A percentile compares a stretch with the other conserved stretches of the same genome.
phyloP scores from a whole-genome alignment of 306 rosid species.

The Sicyos edulis region DNA sequence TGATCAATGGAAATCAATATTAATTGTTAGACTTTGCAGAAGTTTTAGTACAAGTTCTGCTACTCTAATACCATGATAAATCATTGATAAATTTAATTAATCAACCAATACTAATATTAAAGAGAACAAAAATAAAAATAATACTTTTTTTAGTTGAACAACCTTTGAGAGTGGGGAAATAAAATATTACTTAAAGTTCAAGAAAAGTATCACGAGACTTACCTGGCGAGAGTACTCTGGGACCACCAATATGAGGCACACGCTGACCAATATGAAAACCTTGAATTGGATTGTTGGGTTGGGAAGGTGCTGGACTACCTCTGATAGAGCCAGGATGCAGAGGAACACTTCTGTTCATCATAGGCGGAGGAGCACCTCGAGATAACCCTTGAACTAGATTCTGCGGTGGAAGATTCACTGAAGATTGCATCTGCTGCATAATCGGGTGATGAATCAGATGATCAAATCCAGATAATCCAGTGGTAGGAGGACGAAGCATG shows the following conservation, averaged over 20 bases:
- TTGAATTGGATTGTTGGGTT: constrained; percentile 47
- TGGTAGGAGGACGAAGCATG: constrained; percentile 60
- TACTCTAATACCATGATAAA: too few species aligned
- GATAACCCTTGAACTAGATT: constrained; percentile 62
- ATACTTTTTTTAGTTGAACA: neutral
- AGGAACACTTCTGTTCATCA: constrained; percentile 30
- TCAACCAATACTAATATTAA: neutral
- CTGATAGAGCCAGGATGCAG: constrained; percentile 43
- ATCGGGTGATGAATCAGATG: constrained; percentile 57
- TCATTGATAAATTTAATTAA: too few species aligned
- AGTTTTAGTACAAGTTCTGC: too few species aligned
- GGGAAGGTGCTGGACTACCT: constrained; percentile 32
- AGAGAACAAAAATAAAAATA: neutral
- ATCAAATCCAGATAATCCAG: constrained; percentile 64
- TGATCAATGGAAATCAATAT: too few species aligned
- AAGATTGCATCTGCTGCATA: constrained; percentile 69
- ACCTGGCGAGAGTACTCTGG: constrained; percentile 68
- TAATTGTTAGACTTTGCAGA: too few species aligned
- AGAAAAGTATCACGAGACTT: neutral
- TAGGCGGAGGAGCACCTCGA: constrained; percentile 48
- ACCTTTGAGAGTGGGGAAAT: too few species aligned
- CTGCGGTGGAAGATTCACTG: constrained; percentile 60
- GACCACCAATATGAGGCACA: constrained; percentile 54
- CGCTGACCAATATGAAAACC: constrained; percentile 61
- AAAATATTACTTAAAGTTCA: neutral